Percentiles rank a stretch among this genome's conserved stretches.
Conservation (phyloP, 805 yeast genomes). For the Candida patagonica region DNA sequence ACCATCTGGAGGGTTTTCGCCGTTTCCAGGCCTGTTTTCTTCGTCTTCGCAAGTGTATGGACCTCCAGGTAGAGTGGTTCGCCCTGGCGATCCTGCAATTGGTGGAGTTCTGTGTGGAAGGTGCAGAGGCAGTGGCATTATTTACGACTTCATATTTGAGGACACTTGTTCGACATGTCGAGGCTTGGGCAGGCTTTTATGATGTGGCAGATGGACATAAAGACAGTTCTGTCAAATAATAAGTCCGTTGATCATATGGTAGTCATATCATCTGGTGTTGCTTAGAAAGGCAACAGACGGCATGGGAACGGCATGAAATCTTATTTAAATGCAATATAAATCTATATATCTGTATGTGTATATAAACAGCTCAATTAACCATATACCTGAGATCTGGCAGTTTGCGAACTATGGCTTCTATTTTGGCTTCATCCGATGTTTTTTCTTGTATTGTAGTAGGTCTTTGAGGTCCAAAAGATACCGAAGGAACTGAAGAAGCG, state of each 20-base stretch:
- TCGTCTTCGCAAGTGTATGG: conserved; percentile 20
- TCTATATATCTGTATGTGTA: neutral
- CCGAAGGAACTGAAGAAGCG: conserved; percentile 3
- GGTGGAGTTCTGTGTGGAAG: conserved; percentile 71
- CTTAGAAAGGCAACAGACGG: too few relatives aligned
- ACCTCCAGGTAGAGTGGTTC: conserved; percentile 37
- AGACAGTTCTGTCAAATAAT: too few relatives aligned
- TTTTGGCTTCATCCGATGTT: conserved; percentile 16
- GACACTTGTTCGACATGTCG: conserved; percentile 55
- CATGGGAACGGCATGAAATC: neutral
- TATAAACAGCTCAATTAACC: neutral
- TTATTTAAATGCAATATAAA: neutral
- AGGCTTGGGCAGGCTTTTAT: conserved; percentile 49
- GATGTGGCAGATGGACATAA: too few relatives aligned
- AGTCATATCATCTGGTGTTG: too few relatives aligned
- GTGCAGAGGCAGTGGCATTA: conserved; percentile 58
- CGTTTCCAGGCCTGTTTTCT: conserved; percentile 8
- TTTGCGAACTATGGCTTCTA: conserved; percentile 14
- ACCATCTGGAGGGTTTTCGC: conserved; percentile 12
- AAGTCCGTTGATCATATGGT: too few relatives aligned
- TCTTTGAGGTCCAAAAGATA: conserved; percentile 16
- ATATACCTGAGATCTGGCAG: conserved; percentile 20
- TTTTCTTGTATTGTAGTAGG: conserved; percentile 13
- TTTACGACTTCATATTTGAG: conserved; percentile 47
- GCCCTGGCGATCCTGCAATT: conserved; percentile 68